These are phyloP conservation scores for Funneliformis geosporum DNA, from an alignment of 192 early-diverging fungal species.

Conservation along the genomic window DNA sequence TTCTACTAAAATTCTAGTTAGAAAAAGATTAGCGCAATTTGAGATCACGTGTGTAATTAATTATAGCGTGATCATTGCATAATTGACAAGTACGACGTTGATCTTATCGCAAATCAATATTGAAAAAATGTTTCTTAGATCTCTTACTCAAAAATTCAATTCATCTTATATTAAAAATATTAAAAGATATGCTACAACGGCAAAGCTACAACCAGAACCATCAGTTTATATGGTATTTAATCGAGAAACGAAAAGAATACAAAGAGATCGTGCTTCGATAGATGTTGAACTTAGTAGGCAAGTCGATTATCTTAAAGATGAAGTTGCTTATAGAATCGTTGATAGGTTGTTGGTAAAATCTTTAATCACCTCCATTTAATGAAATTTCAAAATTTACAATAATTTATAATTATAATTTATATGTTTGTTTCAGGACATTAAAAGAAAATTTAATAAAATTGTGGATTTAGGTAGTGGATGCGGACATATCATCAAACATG, in stretches of 20 bases:
- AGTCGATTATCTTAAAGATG: slow-evolving; percentile 92
- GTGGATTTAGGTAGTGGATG: slow-evolving; percentile 89
- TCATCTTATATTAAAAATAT: not conserved
- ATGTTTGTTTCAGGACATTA: slow-evolving; percentile 71
- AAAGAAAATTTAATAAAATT: slow-evolving; percentile 79
- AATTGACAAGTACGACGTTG: too few relatives aligned
- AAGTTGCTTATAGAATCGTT: slow-evolving; percentile 82
- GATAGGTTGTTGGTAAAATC: slow-evolving; percentile 77
- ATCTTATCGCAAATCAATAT: too few relatives aligned
- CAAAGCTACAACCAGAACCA: not conserved
- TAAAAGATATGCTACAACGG: not conserved
- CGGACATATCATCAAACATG: slow-evolving; percentile 83
- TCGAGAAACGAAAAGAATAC: slow-evolving; percentile 70
- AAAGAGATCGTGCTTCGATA: slow-evolving; percentile 73
- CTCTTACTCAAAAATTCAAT: too few relatives aligned
- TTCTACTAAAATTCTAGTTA: too few relatives aligned
- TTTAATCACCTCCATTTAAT: not conserved
- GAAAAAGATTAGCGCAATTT: too few relatives aligned
- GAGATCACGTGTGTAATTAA: too few relatives aligned
- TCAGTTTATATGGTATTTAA: slow-evolving; percentile 74
- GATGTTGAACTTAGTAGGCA: slow-evolving; percentile 59
- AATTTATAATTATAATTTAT: not conserved
- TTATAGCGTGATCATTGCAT: too few relatives aligned
- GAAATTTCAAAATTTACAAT: not conserved
- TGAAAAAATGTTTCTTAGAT: too few relatives aligned